phyloP scores from a whole-genome alignment of 257 asterid genomes.

The Rhazya stricta region DNA sequence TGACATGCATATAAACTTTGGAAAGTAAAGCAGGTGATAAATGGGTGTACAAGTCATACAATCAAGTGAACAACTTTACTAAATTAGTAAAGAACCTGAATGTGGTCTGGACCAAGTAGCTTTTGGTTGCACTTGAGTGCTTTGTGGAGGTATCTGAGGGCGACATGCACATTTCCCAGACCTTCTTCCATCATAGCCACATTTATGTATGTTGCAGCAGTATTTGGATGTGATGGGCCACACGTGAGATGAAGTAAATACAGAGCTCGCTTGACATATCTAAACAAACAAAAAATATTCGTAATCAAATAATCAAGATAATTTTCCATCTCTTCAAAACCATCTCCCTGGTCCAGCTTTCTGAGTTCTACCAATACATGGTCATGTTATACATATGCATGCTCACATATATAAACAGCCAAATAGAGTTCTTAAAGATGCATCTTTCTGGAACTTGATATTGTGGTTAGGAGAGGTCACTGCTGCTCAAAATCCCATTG shows the following conservation, averaged over 20 bases:
- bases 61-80: constrained; percentile 9
- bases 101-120: constrained; percentile 95
- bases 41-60: neutral
- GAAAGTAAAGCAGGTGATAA: neutral
- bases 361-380: neutral
- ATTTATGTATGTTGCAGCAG: constrained; percentile 94
- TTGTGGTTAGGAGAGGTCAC: neutral
- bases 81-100: constrained; percentile 53
- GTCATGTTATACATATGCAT: neutral
- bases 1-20: neutral
- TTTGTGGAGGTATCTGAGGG: constrained; percentile 89
- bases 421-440: neutral
- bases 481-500: neutral
- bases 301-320: neutral
- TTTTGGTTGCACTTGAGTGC: constrained; percentile 95
- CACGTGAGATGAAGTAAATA: constrained; percentile 85
- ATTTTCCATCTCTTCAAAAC: constrained; percentile 2
- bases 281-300: constrained; percentile 23
- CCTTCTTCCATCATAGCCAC: constrained; percentile 99
- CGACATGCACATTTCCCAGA: constrained; percentile 87
- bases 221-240: constrained; percentile 95
- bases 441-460: neutral
- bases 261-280: constrained; percentile 84
- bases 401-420: neutral
- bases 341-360: constrained; percentile 3